Conservation (phyloP, 2,329 filamentous ascomycete species). For the Pseudomassariella vexata region DNA sequence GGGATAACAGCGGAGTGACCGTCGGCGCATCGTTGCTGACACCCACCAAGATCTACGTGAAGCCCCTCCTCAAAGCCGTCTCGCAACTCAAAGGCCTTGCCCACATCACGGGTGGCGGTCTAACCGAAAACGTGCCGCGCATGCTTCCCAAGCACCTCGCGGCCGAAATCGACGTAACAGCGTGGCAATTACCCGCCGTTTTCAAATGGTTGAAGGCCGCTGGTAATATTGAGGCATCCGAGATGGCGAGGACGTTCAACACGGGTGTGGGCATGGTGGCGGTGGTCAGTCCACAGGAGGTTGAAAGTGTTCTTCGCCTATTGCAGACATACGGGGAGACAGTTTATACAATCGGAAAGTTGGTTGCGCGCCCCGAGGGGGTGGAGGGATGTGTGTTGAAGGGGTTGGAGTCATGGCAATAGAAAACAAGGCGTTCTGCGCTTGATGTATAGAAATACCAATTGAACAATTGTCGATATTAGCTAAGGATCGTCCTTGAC, state of each 20-base stretch:
- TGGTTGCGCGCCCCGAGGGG: constrained; percentile 51
- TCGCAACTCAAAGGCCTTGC: constrained; percentile 80
- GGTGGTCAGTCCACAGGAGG: constrained; percentile 64
- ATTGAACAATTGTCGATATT: too few relatives aligned
- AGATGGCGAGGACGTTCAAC: constrained; percentile 94
- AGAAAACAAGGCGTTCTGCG: constrained; percentile 7
- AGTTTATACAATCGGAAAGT: constrained; percentile 68
- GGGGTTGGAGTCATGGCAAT: constrained; percentile 44
- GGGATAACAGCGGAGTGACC: constrained; percentile 48
- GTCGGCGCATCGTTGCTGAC: constrained; percentile 77
- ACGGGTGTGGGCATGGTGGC: constrained; percentile 92
- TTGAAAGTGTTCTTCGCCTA: constrained; percentile 50
- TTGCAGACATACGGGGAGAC: constrained; percentile 67
- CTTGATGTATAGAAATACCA: too few relatives aligned
- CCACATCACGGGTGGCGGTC: constrained; percentile 92
- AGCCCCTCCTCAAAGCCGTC: constrained; percentile 63
- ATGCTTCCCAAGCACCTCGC: constrained; percentile 78
- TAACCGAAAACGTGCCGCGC: constrained; percentile 89
- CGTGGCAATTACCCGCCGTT: constrained; percentile 72
- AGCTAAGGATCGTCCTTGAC: too few relatives aligned
- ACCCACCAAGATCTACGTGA: constrained; percentile 92
- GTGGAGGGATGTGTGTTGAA: constrained; percentile 57
- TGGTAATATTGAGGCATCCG: constrained; percentile 64
- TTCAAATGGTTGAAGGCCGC: constrained; percentile 79
- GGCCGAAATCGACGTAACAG: constrained; percentile 71